Base-by-base conservation (phyloP, 2,329 filamentous ascomycete species). In the Shiraia bambusicola region DNA sequence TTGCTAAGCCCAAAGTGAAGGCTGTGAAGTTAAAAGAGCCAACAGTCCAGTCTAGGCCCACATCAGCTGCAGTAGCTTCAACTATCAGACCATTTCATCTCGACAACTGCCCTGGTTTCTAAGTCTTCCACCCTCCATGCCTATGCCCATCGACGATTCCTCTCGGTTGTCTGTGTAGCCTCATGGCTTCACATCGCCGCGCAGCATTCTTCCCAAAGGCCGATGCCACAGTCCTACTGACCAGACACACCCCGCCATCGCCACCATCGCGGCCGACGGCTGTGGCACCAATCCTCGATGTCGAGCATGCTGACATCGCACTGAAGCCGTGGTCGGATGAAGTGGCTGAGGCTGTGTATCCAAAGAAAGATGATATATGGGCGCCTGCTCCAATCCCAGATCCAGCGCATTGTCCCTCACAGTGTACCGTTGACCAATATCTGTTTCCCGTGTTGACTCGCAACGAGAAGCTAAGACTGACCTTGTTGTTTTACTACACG, bases 401-500 rank as follows among this genome's bases (percentile, higher is more conserved):
- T 12, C 58, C 52, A 36, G 29, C 52, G 4, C 35, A 29, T 33
- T 43, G 43, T 14, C 34, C 48, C 11, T 22, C 22, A 37, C 26
- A 24, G 19, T 53, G 48, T 28, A 26, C 34, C 29, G n/a, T 43
- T 12, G 59, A 63, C 35, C 43, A 37, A 16, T 71, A 71, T 42
- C 51, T 71, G 6, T 66, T 61, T 28, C 67, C 69, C 9, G 47
- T 58, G 1, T 49, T 71, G 28, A 58, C 66, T 2, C 58, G 51
- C 14, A 69, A 71, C 35, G 69, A 71, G 45, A 55, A 65, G 16
- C 39, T 69, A 5, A 62, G 69, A 19, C 49, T 71, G 30, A 69
- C 68, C 2, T 61, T 67, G 50, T 52, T 74, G 0, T 76, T 69
- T 63, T 76, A 76, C 40, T 74, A 75, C 25, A 72, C 72, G 1